These are phyloP conservation scores for Hypsizygus marmoreus DNA, from an alignment of 768 basidiomycete genomes.

Conservation along the genomic window DNA sequence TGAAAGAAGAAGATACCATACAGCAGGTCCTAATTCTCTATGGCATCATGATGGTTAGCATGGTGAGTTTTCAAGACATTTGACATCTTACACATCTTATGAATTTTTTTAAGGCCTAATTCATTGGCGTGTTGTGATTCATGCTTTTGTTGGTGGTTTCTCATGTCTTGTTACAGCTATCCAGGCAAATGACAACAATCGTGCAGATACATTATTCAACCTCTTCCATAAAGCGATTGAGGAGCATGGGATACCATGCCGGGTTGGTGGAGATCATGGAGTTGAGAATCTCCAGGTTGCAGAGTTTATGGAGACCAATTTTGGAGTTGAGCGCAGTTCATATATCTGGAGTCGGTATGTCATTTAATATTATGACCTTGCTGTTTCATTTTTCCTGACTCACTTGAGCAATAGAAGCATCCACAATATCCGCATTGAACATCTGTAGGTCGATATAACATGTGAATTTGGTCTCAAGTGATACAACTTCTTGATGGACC, in stretches of 20 bases:
- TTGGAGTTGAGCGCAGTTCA: conserved; percentile 26
- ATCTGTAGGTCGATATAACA: conserved; percentile 41
- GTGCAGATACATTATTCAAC: conserved; percentile 35
- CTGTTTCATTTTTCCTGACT: conserved; percentile 3
- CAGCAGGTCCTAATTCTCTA: too few species aligned
- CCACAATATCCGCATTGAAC: conserved; percentile 41
- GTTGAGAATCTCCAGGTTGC: conserved; percentile 36
- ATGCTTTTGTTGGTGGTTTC: conserved; percentile 32
- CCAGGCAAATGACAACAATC: conserved; percentile 40
- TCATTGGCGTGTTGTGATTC: conserved; percentile 31
- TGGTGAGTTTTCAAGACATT: conserved; percentile 14
- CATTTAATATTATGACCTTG: neutral
- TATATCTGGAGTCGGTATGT: conserved; percentile 39
- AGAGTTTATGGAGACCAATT: conserved; percentile 25
- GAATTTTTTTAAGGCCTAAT: conserved; percentile 25
- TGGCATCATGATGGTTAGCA: conserved; percentile 36
- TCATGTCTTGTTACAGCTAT: conserved; percentile 32
- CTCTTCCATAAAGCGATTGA: conserved; percentile 28
- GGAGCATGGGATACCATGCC: conserved; percentile 31
- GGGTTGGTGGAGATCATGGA: conserved; percentile 33
- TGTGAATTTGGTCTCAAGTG: conserved; percentile 36
- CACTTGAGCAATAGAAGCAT: conserved; percentile 30
- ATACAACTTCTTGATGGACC: conserved; percentile 35
- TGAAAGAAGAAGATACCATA: too few species aligned
- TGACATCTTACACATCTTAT: neutral